phyloP scores from a whole-genome alignment of 805 yeast species.

The Cyberlindnera euphorbiiphila region DNA sequence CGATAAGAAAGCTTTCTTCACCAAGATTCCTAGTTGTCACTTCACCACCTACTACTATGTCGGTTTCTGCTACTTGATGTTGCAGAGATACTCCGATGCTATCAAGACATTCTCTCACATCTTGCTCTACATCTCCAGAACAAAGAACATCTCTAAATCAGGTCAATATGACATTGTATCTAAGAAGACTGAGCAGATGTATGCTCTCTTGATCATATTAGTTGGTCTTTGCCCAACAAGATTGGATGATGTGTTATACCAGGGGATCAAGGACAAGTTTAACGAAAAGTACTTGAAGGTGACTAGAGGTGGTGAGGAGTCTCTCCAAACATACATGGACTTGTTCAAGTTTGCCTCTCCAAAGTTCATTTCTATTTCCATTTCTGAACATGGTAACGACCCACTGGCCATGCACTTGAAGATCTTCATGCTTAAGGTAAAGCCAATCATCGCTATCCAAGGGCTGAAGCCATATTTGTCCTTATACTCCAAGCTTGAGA shows the following conservation, averaged over 20 bases:
- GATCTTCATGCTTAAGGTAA: conserved; percentile 40
- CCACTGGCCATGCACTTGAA: conserved; percentile 41
- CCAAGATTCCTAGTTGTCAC: conserved; percentile 46
- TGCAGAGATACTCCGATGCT: conserved; percentile 47
- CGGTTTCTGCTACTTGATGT: conserved; percentile 48
- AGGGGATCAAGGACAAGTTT: conserved; percentile 42
- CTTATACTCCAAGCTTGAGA: conserved; percentile 43
- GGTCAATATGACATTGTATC: conserved; percentile 45
- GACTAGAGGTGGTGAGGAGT: conserved; percentile 40
- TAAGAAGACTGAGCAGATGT: conserved; percentile 48
- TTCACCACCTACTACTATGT: conserved; percentile 49
- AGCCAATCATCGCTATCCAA: conserved; percentile 35
- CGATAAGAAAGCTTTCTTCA: conserved; percentile 43
- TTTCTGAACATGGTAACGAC: conserved; percentile 34
- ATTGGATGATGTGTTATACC: conserved; percentile 41
- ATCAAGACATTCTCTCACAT: conserved; percentile 46
- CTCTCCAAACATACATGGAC: conserved; percentile 40
- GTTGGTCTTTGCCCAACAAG: conserved; percentile 44
- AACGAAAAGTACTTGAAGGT: conserved; percentile 42
- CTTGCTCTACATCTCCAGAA: conserved; percentile 42
- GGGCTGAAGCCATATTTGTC: conserved; percentile 42
- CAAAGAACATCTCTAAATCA: conserved; percentile 38
- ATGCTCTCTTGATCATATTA: conserved; percentile 43
- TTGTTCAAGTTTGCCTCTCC: conserved; percentile 45
- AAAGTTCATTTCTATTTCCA: conserved; percentile 42